Evolutionary conservation across 1,284 basidiomycete species (phyloP).

Genomic region (Apiotrichum sp.): DNA sequence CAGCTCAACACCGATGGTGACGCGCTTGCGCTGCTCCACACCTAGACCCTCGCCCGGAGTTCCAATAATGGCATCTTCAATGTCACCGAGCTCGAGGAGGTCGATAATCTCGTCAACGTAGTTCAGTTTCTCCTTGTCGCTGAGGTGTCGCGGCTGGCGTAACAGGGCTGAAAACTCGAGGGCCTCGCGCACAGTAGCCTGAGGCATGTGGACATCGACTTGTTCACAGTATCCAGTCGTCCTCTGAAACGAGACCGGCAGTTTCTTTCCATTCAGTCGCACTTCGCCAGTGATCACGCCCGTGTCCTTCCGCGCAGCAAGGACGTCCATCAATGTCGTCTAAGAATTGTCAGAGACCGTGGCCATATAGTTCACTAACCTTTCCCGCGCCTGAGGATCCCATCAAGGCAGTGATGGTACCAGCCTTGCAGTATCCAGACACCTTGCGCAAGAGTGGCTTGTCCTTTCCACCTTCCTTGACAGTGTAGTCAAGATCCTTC

Average conservation of each 20-base stretch:
- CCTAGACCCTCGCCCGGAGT: constrained; percentile 48
- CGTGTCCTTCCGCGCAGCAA: constrained; percentile 47
- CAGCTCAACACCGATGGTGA: constrained; percentile 52
- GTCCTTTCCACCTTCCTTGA: constrained; percentile 43
- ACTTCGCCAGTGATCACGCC: constrained; percentile 46
- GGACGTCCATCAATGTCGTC: constrained; percentile 49
- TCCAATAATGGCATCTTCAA: constrained; percentile 52
- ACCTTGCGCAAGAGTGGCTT: constrained; percentile 49
- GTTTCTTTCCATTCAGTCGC: constrained; percentile 48
- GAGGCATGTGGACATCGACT: constrained; percentile 38
- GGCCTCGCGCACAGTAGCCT: constrained; percentile 64
- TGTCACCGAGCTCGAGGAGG: constrained; percentile 50
- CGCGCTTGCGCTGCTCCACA: constrained; percentile 50
- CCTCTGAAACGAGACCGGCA: constrained; percentile 52
- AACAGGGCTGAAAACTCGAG: constrained; percentile 73
- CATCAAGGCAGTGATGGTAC: constrained; percentile 51
- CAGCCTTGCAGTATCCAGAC: constrained; percentile 52
- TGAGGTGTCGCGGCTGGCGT: constrained; percentile 63
- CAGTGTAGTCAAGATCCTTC: constrained; percentile 49
- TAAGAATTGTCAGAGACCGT: constrained; percentile 6
- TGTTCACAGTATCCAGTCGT: constrained; percentile 50
- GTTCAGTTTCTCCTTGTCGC: constrained; percentile 53
- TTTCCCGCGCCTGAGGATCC: constrained; percentile 47
- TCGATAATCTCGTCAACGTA: constrained; percentile 54
- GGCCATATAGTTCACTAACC: neutral